A percentile compares a stretch with the other conserved stretches of the same genome.
Evolutionary conservation across 1,284 basidiomycete species (phyloP).

Genomic region (Moniliophthora roreri): DNA sequence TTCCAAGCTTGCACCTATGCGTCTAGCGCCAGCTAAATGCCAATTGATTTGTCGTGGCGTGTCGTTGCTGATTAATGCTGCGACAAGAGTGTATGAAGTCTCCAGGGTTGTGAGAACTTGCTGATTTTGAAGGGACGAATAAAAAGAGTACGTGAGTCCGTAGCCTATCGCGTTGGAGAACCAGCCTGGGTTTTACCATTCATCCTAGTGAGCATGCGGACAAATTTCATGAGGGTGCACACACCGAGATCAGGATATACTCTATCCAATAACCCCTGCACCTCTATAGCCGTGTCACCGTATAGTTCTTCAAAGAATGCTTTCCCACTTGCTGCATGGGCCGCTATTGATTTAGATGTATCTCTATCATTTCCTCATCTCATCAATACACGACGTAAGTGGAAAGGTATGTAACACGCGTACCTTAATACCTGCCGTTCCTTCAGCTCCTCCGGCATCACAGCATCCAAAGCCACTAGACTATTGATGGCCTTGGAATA

Average conservation of each 20-base stretch:
- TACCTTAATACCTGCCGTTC: slow-evolving; percentile 40
- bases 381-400: background rate
- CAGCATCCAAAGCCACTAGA: slow-evolving; percentile 39
- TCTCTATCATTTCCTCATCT: slow-evolving; percentile 6
- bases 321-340: slow-evolving; percentile 9
- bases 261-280: slow-evolving; percentile 12
- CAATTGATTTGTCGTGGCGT: slow-evolving; percentile 54
- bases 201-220: background rate
- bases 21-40: slow-evolving; percentile 49
- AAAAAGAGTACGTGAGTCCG: slow-evolving; percentile 38
- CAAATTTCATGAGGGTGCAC: slow-evolving; percentile 4
- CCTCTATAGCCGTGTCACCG: slow-evolving; percentile 15
- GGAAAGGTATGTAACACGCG: slow-evolving; percentile 1
- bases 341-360: slow-evolving; percentile 4
- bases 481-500: slow-evolving; percentile 52
- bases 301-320: slow-evolving; percentile 12
- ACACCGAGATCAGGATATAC: slow-evolving; percentile 19
- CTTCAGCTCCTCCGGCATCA: slow-evolving; percentile 38
- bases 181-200: too few species aligned
- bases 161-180: slow-evolving; percentile 53
- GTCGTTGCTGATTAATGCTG: slow-evolving; percentile 50
- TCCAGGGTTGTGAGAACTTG: slow-evolving; percentile 41
- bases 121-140: slow-evolving; percentile 24
- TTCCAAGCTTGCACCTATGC: slow-evolving; percentile 38
- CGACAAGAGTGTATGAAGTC: slow-evolving; percentile 47